Evolutionary conservation across 2,329 filamentous ascomycete species (phyloP), one percentile per base, ranked within the genome.

Genomic region (Colletotrichum eremochloae): DNA sequence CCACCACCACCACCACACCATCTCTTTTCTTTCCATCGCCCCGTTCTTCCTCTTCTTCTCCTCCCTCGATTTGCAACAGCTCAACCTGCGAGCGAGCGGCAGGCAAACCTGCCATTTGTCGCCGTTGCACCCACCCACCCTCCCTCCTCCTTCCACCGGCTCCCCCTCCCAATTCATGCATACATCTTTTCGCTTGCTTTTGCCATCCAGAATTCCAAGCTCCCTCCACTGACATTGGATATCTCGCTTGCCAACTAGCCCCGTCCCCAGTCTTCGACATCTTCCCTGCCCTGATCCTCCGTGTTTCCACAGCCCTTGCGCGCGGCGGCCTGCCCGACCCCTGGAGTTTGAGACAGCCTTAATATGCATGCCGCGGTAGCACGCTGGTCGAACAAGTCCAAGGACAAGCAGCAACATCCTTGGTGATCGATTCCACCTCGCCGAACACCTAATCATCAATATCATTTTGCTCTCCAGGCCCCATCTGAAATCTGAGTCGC

Each of bases 161-260:
- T 38, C 15, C 36, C 42, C 63, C 31, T 38, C 53, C 63, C 36
- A 5, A 55, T 40, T 38, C 50, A 48, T 48, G 20, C 46, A n/a
- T 60, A 44, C 42, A 53, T 55, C 58, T 48, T 55, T 48, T 64
- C 62, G 48, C 62, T 64, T 69, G 66, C 66, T 72, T 68, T 68
- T 68, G 29, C 64, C 44, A 38, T 57, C 64, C 64, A 44, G 52
- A 40, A 46, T 31, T 46, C 66, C 55, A 63, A 33, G 52, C 58
- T 71, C 66, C 65, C 58, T 65, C 69, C 60, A 61, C 69, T 72
- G 58, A 72, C 69, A 72, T 72, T 72, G 66, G 66, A 64, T 69
- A 72, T 72, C 69, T 72, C 69, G 69, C 69, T 72, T 72, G 69
- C 55, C 65, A 69, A 64, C 69, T 69, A 69, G 69, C 69, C 69